Conservation (phyloP, 116 monocot genomes). For the Cymodocea nodosa region DNA sequence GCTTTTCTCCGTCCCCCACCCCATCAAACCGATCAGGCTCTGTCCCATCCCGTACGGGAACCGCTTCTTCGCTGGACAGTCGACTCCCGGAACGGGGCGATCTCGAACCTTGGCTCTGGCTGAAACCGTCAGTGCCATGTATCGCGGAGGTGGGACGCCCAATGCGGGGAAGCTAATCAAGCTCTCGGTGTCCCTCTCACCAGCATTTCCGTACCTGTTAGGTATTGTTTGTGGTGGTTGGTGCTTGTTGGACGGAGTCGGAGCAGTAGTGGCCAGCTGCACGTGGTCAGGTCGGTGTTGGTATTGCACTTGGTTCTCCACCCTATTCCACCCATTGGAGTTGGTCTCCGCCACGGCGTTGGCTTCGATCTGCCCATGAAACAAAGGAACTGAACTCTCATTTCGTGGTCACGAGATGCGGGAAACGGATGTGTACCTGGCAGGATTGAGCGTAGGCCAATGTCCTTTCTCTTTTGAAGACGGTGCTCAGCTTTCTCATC, state of each 20-base stretch:
- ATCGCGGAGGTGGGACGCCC: conserved; percentile 28
- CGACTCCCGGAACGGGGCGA: neutral
- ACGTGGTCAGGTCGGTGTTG: neutral
- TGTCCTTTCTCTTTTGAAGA: conserved; percentile 67
- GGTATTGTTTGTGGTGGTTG: neutral
- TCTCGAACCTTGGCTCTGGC: conserved; percentile 57
- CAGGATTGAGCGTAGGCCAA: conserved; percentile 66
- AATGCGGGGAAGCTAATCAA: conserved; percentile 67
- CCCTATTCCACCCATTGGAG: conserved; percentile 41
- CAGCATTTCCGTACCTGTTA: neutral
- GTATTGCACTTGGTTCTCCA: conserved; percentile 23
- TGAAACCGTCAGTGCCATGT: conserved; percentile 72
- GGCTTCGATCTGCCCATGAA: neutral
- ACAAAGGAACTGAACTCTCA: neutral
- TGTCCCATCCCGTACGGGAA: conserved; percentile 35
- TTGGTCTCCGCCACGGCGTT: neutral
- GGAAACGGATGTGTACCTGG: conserved; percentile 27
- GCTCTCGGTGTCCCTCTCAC: conserved; percentile 49
- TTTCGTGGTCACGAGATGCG: neutral
- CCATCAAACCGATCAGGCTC: conserved; percentile 24
- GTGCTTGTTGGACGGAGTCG: neutral
- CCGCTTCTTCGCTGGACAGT: neutral
- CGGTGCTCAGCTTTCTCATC: conserved; percentile 59
- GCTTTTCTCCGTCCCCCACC: neutral
- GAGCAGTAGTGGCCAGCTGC: neutral